phyloP scores from a whole-genome alignment of 495 filamentous ascomycete genomes.

The Stereocaulon alpinum region DNA sequence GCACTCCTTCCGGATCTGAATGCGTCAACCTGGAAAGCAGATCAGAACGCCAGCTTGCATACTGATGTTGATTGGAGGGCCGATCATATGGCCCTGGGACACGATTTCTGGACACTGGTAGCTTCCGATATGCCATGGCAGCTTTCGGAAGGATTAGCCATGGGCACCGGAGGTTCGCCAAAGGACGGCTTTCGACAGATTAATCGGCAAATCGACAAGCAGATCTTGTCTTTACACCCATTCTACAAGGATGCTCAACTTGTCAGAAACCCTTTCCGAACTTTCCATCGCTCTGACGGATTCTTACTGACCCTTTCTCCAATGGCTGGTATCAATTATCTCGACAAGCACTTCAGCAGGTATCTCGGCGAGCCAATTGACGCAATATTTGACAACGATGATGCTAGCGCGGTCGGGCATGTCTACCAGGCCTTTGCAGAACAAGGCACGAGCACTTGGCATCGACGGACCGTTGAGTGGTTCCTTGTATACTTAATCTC shows the following conservation, averaged over 20 bases:
- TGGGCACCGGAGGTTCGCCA: conserved; percentile 18
- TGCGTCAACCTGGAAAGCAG: conserved; percentile 20
- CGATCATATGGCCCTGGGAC: conserved; percentile 17
- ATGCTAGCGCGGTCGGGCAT: conserved; percentile 24
- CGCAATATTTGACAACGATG: conserved; percentile 22
- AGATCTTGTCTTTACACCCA: conserved; percentile 21
- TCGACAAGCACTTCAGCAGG: conserved; percentile 23
- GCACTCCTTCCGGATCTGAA: conserved; percentile 21
- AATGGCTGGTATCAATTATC: conserved; percentile 25
- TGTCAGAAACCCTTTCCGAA: conserved; percentile 24
- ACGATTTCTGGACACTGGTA: conserved; percentile 22
- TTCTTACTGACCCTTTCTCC: conserved; percentile 26
- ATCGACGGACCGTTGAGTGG: conserved; percentile 26
- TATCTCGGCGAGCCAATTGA: conserved; percentile 22
- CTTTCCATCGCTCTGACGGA: conserved; percentile 27
- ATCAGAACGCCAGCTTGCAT: conserved; percentile 23
- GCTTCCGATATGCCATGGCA: conserved; percentile 25
- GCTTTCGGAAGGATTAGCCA: conserved; percentile 24
- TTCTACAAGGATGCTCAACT: conserved; percentile 25
- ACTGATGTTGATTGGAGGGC: conserved; percentile 24
- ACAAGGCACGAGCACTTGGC: conserved; percentile 25
- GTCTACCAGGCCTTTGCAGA: conserved; percentile 23
- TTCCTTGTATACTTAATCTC: conserved; percentile 25
- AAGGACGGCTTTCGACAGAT: conserved; percentile 19
- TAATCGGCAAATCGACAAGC: conserved; percentile 13